Conservation (phyloP, 228 moss, liverwort and hornwort species). For the Sphagnum magellanicum region DNA sequence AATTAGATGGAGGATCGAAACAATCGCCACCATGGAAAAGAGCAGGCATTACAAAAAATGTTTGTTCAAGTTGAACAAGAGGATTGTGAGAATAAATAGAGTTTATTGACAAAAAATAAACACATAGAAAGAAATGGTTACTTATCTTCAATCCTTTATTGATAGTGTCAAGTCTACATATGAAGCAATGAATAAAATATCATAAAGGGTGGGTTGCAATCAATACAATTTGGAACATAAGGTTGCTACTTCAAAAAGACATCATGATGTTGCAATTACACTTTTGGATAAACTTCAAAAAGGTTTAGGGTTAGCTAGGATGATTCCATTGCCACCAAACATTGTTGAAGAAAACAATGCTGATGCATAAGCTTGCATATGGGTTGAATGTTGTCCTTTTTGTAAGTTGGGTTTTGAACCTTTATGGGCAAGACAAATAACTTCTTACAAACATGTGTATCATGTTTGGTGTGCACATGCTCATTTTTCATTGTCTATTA, state of each 20-base stretch:
- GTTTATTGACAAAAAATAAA: background rate
- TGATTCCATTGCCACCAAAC: background rate
- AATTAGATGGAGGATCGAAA: background rate
- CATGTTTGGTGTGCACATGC: background rate
- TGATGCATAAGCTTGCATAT: background rate
- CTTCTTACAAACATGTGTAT: background rate
- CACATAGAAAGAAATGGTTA: background rate
- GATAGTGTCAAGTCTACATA: background rate
- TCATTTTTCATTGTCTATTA: background rate
- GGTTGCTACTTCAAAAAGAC: background rate
- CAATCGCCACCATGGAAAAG: background rate
- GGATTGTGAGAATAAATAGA: background rate
- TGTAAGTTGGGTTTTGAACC: background rate
- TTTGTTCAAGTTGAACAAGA: background rate
- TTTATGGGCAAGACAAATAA: background rate
- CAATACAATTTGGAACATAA: background rate
- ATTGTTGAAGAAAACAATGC: background rate
- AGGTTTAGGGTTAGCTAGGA: background rate
- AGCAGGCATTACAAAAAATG: background rate
- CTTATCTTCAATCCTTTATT: background rate
- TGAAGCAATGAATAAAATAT: no score
- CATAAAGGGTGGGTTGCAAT: background rate
- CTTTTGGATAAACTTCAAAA: background rate
- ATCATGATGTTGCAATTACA: background rate
- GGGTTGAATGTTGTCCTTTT: background rate